Conservation (phyloP, 2,329 filamentous ascomycete species). For the Talaromyces sp. region DNA sequence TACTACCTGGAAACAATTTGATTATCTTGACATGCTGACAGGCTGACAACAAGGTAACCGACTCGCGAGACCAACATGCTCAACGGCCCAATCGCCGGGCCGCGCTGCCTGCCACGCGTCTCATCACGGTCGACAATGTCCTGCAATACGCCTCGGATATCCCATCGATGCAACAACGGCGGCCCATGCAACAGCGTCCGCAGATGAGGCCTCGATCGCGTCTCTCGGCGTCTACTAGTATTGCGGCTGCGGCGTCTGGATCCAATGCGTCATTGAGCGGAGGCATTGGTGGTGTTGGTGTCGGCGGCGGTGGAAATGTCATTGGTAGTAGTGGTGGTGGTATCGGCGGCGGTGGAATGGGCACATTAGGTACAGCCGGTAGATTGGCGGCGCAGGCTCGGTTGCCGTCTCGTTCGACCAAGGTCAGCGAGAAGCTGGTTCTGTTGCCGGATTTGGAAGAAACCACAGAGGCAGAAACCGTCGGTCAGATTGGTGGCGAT, state of each 20-base stretch:
- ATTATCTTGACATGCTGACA: neutral
- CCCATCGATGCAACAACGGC: conserved; percentile 84
- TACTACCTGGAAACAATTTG: conserved; percentile 15
- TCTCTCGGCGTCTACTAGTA: conserved; percentile 25
- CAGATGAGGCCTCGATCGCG: conserved; percentile 31
- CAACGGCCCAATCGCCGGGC: conserved; percentile 31
- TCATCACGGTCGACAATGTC: conserved; percentile 89
- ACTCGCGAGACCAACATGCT: conserved; percentile 41
- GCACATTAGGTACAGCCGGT: conserved; percentile 54
- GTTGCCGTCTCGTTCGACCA: conserved; percentile 82
- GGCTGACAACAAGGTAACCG: conserved; percentile 36
- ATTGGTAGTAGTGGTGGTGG: neutral
- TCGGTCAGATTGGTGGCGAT: conserved; percentile 25
- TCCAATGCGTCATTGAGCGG: neutral
- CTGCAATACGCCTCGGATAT: conserved; percentile 93
- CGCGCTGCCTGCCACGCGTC: conserved; percentile 56
- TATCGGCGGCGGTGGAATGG: conserved; percentile 22
- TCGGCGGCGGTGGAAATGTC: neutral
- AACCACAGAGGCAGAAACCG: conserved; percentile 50
- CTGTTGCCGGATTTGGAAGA: conserved; percentile 76
- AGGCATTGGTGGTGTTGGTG: conserved; percentile 5
- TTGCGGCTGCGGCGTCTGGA: neutral
- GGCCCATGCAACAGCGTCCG: conserved; percentile 49
- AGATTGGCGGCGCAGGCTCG: conserved; percentile 55
- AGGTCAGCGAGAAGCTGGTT: conserved; percentile 96